Evolutionary conservation across 1,284 basidiomycete genomes (phyloP).

Genomic region (Sanghuangporus sanghuang): DNA sequence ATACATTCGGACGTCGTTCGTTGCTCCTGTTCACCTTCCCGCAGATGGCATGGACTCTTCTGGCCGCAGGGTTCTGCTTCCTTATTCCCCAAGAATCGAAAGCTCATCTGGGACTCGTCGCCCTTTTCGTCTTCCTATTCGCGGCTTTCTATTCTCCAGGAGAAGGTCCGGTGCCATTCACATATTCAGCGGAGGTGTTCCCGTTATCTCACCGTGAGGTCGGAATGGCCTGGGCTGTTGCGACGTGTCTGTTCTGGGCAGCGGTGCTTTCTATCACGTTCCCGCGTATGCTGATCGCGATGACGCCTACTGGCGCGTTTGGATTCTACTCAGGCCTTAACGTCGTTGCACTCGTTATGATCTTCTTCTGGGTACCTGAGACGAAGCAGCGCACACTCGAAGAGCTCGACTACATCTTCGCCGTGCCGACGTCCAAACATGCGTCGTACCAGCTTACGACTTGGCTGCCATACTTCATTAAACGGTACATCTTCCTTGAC

Average conservation of each 20-base stretch:
- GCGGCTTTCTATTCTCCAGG: conserved; percentile 54
- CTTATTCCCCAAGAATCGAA: conserved; percentile 35
- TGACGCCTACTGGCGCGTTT: conserved; percentile 45
- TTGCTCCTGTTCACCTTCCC: conserved; percentile 56
- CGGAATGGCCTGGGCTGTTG: conserved; percentile 50
- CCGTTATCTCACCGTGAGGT: conserved; percentile 52
- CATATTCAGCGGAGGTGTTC: conserved; percentile 61
- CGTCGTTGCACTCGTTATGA: conserved; percentile 44
- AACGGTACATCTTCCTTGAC: conserved; percentile 46
- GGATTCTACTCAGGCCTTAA: conserved; percentile 53
- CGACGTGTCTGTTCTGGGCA: conserved; percentile 48
- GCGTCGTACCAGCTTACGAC: conserved; percentile 49
- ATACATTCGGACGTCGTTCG: conserved; percentile 57
- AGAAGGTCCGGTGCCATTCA: conserved; percentile 71
- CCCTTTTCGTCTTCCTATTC: conserved; percentile 56
- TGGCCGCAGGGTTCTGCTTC: conserved; percentile 57
- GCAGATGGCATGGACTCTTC: conserved; percentile 52
- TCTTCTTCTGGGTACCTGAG: conserved; percentile 46
- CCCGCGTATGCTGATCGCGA: conserved; percentile 47
- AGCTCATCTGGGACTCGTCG: conserved; percentile 44
- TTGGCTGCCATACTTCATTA: conserved; percentile 59
- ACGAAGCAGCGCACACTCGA: conserved; percentile 68
- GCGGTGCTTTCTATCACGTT: conserved; percentile 54
- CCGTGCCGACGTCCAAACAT: conserved; percentile 53
- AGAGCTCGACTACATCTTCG: conserved; percentile 58